Percentiles rank a stretch among this genome's conserved stretches.
Conservation (phyloP, 495 filamentous ascomycete species). For the Daldinia caldariorum region DNA sequence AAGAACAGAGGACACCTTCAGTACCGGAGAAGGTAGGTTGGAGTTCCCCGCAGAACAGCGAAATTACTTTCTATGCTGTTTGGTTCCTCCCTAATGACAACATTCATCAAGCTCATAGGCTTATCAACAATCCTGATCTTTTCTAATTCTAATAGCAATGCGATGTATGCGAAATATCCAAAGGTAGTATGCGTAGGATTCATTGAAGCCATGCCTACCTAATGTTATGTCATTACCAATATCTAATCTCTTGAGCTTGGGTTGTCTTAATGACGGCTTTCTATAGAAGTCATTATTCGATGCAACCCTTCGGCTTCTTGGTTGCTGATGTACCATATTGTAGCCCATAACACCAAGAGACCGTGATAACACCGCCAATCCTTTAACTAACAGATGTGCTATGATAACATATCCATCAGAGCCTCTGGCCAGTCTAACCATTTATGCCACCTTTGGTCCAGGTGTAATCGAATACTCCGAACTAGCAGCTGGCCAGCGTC, state of each 20-base stretch:
- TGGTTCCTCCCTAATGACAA: too few relatives aligned
- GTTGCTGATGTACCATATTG: neutral
- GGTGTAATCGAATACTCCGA: slow-evolving; percentile 26
- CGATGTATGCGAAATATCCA: neutral
- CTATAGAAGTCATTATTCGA: neutral
- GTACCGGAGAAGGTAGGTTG: too few relatives aligned
- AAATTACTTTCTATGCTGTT: too few relatives aligned
- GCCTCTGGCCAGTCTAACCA: slow-evolving; percentile 36
- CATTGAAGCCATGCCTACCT: neutral
- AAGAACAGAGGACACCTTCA: too few relatives aligned
- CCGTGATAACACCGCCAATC: neutral
- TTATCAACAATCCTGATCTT: too few relatives aligned
- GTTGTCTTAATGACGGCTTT: neutral
- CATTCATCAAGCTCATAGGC: too few relatives aligned
- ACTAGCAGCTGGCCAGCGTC: slow-evolving; percentile 19
- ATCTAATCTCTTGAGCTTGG: neutral
- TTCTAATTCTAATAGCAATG: too few relatives aligned
- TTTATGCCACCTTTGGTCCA: slow-evolving; percentile 29
- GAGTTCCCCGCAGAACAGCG: too few relatives aligned
- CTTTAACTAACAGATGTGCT: neutral
- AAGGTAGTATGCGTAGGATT: neutral
- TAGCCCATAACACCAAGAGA: neutral
- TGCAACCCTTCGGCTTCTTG: neutral
- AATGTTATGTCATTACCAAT: neutral
- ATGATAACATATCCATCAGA: slow-evolving; percentile 21